Evolutionary conservation across 768 basidiomycete species (phyloP).

Genomic region (Filobasidium wieringae): DNA sequence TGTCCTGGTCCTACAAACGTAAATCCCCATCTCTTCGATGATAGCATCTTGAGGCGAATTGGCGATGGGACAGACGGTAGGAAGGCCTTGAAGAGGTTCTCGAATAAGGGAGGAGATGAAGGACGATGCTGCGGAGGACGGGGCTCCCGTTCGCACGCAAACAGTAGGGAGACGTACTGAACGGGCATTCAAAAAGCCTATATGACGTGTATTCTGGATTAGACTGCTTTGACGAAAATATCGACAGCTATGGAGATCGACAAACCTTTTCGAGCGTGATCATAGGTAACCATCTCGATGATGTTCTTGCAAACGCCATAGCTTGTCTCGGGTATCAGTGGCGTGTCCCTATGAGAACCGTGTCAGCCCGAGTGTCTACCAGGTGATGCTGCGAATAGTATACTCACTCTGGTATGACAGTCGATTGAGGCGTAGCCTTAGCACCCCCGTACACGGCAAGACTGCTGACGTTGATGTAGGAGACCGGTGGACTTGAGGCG

Average conservation of each 20-base stretch:
- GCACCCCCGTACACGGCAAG: conserved; percentile 37
- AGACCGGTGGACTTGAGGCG: conserved; percentile 20
- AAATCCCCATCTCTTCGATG: conserved; percentile 45
- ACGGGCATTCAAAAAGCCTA: conserved; percentile 36
- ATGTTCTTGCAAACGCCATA: conserved; percentile 38
- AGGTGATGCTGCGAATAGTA: background rate
- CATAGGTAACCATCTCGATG: conserved; percentile 36
- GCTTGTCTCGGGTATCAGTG: conserved; percentile 32
- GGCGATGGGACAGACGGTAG: conserved; percentile 34
- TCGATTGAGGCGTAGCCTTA: conserved; percentile 27
- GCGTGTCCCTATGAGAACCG: conserved; percentile 23
- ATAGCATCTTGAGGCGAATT: conserved; percentile 24
- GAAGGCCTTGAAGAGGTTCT: conserved; percentile 34
- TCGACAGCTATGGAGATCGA: background rate
- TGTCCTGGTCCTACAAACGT: conserved; percentile 47
- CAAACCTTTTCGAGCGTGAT: conserved; percentile 36
- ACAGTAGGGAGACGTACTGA: conserved; percentile 37
- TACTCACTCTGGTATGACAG: conserved; percentile 32
- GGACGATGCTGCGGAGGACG: conserved; percentile 37
- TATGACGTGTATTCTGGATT: background rate
- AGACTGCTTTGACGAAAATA: background rate
- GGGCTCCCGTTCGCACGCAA: conserved; percentile 36
- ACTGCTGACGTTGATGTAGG: conserved; percentile 35
- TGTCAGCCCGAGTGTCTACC: background rate
- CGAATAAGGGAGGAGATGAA: conserved; percentile 40